Conservation (phyloP, 306 rosid genomes). For the Vigna trinervia region DNA sequence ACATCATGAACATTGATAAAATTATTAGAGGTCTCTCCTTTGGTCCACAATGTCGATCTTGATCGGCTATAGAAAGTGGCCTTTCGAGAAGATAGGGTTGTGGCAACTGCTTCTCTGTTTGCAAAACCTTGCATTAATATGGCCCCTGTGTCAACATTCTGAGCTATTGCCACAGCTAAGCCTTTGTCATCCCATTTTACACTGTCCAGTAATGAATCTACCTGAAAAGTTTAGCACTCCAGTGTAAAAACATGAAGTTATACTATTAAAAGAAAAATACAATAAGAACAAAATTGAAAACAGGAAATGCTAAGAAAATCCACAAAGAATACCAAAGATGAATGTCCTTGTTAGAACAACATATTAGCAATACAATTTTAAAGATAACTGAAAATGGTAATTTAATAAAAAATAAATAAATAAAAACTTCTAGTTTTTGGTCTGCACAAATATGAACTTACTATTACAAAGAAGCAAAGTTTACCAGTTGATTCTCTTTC, state of each 20-base stretch:
- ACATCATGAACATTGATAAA: conserved; percentile 84
- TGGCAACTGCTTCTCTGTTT: conserved; percentile 71
- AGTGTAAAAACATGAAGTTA: conserved; percentile 22
- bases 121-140: conserved; percentile 96
- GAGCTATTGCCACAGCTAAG: conserved; percentile 86
- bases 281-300: conserved; percentile 1
- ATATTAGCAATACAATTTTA: background rate
- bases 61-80: conserved; percentile 95
- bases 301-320: conserved; percentile 24
- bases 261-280: background rate
- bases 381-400: too few species aligned
- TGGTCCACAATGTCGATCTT: conserved; percentile 82
- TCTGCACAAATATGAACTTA: too few species aligned
- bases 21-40: conserved; percentile 93
- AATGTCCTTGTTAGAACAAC: conserved; percentile 14
- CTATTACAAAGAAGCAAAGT: too few species aligned
- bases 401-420: too few species aligned
- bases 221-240: conserved; percentile 56
- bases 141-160: conserved; percentile 92
- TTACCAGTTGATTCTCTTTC: too few species aligned
- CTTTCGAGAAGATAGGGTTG: conserved; percentile 66
- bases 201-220: conserved; percentile 61
- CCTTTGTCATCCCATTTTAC: conserved; percentile 94
- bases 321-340: conserved; percentile 2
- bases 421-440: too few species aligned